Evolutionary conservation across 2,329 filamentous ascomycete genomes (phyloP).

Genomic region (Cladophialophora chaetospira): DNA sequence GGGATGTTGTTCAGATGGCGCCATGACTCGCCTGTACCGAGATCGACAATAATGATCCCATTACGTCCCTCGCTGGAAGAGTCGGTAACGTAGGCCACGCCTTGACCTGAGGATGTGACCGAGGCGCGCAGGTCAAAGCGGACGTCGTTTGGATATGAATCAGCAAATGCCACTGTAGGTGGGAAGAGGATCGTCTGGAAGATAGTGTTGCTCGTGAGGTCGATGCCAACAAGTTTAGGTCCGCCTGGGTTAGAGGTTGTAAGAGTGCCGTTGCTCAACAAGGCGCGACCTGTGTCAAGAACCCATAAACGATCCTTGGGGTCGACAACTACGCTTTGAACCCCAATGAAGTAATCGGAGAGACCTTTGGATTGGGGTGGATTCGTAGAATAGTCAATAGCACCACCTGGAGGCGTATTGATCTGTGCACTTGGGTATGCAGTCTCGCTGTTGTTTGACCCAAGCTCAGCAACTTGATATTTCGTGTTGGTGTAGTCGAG

Average conservation of each 20-base stretch:
- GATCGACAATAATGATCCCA: conserved; percentile 54
- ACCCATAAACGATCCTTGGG: conserved; percentile 55
- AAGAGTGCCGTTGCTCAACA: conserved; percentile 47
- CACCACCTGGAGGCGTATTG: conserved; percentile 53
- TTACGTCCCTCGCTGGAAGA: conserved; percentile 52
- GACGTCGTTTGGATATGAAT: conserved; percentile 57
- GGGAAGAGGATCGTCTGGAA: conserved; percentile 57
- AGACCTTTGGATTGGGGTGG: conserved; percentile 51
- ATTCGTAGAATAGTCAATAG: conserved; percentile 54
- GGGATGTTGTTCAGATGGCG: conserved; percentile 50
- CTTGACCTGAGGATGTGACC: conserved; percentile 41
- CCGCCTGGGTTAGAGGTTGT: conserved; percentile 51
- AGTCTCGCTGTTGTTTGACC: conserved; percentile 46
- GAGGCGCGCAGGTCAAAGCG: conserved; percentile 55
- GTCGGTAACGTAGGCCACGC: conserved; percentile 58
- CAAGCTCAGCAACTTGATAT: conserved; percentile 54
- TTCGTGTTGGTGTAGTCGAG: conserved; percentile 53
- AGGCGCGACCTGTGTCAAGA: conserved; percentile 54
- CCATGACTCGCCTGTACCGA: conserved; percentile 46
- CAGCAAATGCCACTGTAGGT: conserved; percentile 47
- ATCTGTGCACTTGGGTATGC: conserved; percentile 48
- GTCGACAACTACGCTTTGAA: conserved; percentile 57
- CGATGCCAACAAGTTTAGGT: conserved; percentile 54
- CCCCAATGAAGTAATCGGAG: conserved; percentile 53
- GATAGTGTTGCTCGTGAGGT: conserved; percentile 49